Evolutionary conservation across 1,284 basidiomycete species (phyloP).

Genomic region (Cryptococcus depauperatus): DNA sequence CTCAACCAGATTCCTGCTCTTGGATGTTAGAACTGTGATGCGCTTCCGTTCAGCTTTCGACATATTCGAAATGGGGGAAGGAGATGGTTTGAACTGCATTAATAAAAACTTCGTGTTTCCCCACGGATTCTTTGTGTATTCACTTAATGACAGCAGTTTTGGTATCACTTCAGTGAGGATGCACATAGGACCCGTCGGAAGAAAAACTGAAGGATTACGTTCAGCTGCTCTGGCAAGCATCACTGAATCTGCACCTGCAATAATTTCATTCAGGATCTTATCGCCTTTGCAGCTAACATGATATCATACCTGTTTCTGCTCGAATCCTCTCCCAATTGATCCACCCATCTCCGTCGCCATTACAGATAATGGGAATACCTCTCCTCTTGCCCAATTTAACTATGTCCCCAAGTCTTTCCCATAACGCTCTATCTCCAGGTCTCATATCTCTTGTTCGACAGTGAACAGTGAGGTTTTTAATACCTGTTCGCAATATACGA

Average conservation of each 20-base stretch:
- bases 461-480: slow-evolving; percentile 86
- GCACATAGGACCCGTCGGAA: slow-evolving; percentile 58
- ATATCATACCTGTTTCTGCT: slow-evolving; percentile 57
- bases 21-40: slow-evolving; percentile 53
- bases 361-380: slow-evolving; percentile 78
- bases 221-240: slow-evolving; percentile 97
- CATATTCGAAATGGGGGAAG: slow-evolving; percentile 49
- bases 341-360: slow-evolving; percentile 81
- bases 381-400: slow-evolving; percentile 54
- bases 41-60: slow-evolving; percentile 56
- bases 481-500: slow-evolving; percentile 76
- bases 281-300: neutral
- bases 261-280: slow-evolving; percentile 4
- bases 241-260: slow-evolving; percentile 70
- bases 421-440: slow-evolving; percentile 67
- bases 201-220: slow-evolving; percentile 83
- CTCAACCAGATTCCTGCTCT: slow-evolving; percentile 61
- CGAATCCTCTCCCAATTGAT: slow-evolving; percentile 70
- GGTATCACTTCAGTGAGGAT: slow-evolving; percentile 66
- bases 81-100: slow-evolving; percentile 59
- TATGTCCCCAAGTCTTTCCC: slow-evolving; percentile 72
- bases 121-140: slow-evolving; percentile 69
- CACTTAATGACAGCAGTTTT: slow-evolving; percentile 58
- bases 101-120: slow-evolving; percentile 88
- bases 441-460: slow-evolving; percentile 94